These are phyloP conservation scores for Xylariaceae sp. DNA, from an alignment of 2,329 filamentous ascomycete species.

Conservation along the genomic window DNA sequence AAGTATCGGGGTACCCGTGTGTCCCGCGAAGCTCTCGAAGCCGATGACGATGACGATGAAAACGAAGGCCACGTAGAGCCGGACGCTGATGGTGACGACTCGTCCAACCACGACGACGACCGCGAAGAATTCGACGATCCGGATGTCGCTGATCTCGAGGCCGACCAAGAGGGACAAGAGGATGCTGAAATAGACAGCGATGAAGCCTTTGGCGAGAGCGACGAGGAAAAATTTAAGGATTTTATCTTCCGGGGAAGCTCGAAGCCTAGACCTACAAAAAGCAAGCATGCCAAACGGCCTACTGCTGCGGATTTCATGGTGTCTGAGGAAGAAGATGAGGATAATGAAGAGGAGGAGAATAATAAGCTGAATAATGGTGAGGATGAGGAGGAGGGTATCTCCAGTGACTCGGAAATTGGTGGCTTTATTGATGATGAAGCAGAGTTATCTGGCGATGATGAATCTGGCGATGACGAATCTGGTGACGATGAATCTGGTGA, in stretches of 20 bases:
- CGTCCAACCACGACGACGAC: conserved; percentile 32
- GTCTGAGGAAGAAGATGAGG: conserved; percentile 37
- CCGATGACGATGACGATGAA: conserved; percentile 35
- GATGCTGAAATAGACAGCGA: conserved; percentile 61
- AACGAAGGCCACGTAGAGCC: conserved; percentile 38
- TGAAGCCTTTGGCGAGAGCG: conserved; percentile 74
- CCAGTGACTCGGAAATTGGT: conserved; percentile 14
- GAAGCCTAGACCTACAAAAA: conserved; percentile 41
- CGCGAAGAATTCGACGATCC: conserved; percentile 49
- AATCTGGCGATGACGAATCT: conserved; percentile 16
- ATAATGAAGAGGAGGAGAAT: background rate
- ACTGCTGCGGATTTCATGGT: conserved; percentile 56
- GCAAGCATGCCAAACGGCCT: conserved; percentile 38
- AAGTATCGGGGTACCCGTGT: conserved; percentile 76
- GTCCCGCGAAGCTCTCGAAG: conserved; percentile 57
- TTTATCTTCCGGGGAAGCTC: conserved; percentile 63
- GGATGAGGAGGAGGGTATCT: conserved; percentile 11
- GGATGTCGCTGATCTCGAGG: conserved; percentile 50
- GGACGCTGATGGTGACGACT: conserved; percentile 40
- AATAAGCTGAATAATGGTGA: too few species aligned
- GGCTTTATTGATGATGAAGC: background rate
- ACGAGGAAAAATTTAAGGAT: conserved; percentile 74
- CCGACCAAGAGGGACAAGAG: conserved; percentile 45
- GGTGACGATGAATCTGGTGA: conserved; percentile 19
- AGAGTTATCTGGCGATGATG: background rate